Percentiles rank a stretch among this genome's conserved stretches.
Evolutionary conservation across 139 green algal genomes (phyloP).

Genomic region (Micromonas pusilla): DNA sequence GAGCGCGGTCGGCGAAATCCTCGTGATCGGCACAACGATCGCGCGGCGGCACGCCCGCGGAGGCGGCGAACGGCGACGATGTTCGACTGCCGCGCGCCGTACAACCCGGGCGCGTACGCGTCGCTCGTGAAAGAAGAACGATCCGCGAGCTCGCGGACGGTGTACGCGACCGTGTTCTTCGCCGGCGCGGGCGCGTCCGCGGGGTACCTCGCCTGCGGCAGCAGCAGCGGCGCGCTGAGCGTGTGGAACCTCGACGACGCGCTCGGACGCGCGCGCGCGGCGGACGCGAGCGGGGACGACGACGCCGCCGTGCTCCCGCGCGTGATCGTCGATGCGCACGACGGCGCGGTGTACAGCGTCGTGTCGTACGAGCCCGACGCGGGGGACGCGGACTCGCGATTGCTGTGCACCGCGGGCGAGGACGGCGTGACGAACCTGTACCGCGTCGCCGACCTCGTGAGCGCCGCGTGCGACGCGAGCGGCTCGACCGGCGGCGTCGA

Average conservation of each 20-base stretch:
- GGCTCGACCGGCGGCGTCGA: not conserved
- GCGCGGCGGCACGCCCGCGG: too few relatives aligned
- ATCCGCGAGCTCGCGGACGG: not conserved
- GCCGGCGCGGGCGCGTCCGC: too few relatives aligned
- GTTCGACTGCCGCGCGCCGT: not conserved
- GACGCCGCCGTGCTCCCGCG: too few relatives aligned
- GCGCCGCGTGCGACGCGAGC: not conserved
- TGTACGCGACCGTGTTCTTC: not conserved
- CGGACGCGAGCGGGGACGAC: too few relatives aligned
- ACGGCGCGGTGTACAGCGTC: not conserved
- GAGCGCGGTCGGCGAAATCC: too few relatives aligned
- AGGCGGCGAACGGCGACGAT: too few relatives aligned
- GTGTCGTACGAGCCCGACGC: not conserved
- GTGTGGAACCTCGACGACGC: not conserved
- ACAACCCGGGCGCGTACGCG: not conserved
- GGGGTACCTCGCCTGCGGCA: not conserved
- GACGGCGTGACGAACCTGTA: not conserved
- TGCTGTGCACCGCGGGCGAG: not conserved
- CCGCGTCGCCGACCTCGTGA: not conserved
- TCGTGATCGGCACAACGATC: too few relatives aligned
- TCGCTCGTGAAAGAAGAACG: not conserved
- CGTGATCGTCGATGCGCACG: not conserved
- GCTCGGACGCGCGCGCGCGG: too few relatives aligned
- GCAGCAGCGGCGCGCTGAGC: not conserved
- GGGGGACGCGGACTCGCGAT: too few relatives aligned